Base-by-base conservation (phyloP, 2,329 filamentous ascomycete species). In the Zymoseptoria brevis region DNA sequence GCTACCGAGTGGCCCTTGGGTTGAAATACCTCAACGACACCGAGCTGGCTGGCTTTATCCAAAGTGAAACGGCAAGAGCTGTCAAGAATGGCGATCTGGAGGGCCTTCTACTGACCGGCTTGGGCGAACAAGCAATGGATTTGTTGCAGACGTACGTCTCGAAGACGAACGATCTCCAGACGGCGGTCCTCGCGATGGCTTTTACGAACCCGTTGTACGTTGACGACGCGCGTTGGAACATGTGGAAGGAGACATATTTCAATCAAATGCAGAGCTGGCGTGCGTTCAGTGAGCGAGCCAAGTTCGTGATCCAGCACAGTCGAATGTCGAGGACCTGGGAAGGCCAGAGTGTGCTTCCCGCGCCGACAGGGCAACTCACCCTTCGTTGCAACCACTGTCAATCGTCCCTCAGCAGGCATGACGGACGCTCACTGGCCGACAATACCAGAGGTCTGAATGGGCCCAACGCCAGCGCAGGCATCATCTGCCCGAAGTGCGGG, bases 371-470 rank as follows among this genome's bases (percentile, higher is more conserved):
- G 30, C 88, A 90, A 73, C 83, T 93, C 56, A 84, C 87, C 4
- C 81, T 94, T 54, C 83, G 88, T 53, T 94, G 89, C 74, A 81
- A 87, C 53, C 89, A 89, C 75, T 94, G 89, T 75, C 80, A 83
- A 19, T 77, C 77, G 21, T 78, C 81, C 2, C 77, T 87, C 22
- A 80, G 81, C 11, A 77, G 77, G 56, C 70, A 76, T 57, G 73
- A 77, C 55, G 69, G 64, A 35, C 70, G 67, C 19, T 59, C 35
- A 60, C 53, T 61, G 52, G n/a, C 57, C 50, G 24, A 65, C 53
- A 74, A 73, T 11, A 13, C 58, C n/a, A 58, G 64, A 49, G 57
- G 54, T 29, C 51, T 64, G n/a, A 53, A 61, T n/a, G 59, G 66
- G 5, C 60, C 75, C 30, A 56, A 70, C 51, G 55, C 67, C 60